Conservation (phyloP, 805 yeast species). For the Dipodascus albidus region DNA sequence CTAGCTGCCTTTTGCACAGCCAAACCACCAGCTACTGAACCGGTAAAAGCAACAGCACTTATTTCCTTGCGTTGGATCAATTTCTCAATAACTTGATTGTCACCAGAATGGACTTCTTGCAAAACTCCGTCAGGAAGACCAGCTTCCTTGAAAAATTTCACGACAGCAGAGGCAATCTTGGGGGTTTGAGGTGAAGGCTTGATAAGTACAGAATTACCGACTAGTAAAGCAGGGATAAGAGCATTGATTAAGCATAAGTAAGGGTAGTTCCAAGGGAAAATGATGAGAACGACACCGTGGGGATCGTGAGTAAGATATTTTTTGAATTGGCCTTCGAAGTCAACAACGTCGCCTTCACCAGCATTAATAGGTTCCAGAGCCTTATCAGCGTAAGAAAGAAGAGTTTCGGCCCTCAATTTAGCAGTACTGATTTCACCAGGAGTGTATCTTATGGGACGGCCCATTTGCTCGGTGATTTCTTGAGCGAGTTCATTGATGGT, state of each 20-base stretch:
- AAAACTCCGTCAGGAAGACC: slow-evolving; percentile 78
- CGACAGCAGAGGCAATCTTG: slow-evolving; percentile 62
- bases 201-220: slow-evolving; percentile 76
- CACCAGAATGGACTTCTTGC: slow-evolving; percentile 66
- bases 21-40: slow-evolving; percentile 74
- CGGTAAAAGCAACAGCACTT: slow-evolving; percentile 78
- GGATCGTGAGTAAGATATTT: slow-evolving; percentile 51
- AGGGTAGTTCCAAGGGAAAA: slow-evolving; percentile 93
- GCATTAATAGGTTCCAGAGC: slow-evolving; percentile 23
- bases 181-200: slow-evolving; percentile 88
- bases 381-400: slow-evolving; percentile 22
- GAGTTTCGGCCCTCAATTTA: slow-evolving; percentile 18
- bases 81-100: slow-evolving; percentile 57
- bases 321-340: slow-evolving; percentile 14
- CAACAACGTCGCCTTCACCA: slow-evolving; percentile 13
- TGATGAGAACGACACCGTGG: slow-evolving; percentile 79
- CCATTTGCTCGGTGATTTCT: slow-evolving; percentile 26
- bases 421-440: slow-evolving; percentile 24
- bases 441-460: slow-evolving; percentile 24
- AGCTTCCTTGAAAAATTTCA: slow-evolving; percentile 54
- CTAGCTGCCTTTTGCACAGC: slow-evolving; percentile 57
- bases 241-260: slow-evolving; percentile 81
- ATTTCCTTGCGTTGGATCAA: slow-evolving; percentile 55
- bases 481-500: slow-evolving; percentile 17
- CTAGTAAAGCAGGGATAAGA: slow-evolving; percentile 74